phyloP scores from a whole-genome alignment of 2,329 filamentous ascomycete species.

The Fonsecaea nubica region DNA sequence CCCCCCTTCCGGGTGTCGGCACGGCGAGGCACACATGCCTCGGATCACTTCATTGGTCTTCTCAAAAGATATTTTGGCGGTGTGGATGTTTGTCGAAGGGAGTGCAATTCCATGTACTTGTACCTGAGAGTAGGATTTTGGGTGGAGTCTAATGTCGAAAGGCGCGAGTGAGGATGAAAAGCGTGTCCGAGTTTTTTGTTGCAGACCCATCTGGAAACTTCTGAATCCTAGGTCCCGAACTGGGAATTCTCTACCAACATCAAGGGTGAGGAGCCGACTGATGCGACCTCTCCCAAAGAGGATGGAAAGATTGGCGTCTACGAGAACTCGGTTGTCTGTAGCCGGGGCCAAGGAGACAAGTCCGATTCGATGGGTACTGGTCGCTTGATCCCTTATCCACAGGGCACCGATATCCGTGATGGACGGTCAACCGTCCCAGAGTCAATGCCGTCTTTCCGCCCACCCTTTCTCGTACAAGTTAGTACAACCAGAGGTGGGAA shows the following conservation, averaged over 20 bases:
- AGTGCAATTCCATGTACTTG: background rate
- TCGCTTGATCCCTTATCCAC: conserved; percentile 1
- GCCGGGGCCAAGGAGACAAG: background rate
- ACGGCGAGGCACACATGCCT: background rate
- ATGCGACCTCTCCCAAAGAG: background rate
- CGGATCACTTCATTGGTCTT: background rate
- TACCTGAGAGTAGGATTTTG: background rate
- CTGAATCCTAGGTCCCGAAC: too few species aligned
- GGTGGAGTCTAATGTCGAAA: background rate
- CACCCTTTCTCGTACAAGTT: background rate
- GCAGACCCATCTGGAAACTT: too few species aligned
- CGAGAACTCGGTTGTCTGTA: background rate
- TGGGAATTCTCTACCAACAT: background rate
- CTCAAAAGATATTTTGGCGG: background rate
- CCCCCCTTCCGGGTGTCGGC: background rate
- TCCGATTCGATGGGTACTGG: background rate
- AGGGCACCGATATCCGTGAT: background rate
- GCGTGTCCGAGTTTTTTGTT: too few species aligned
- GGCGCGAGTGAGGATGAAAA: too few species aligned
- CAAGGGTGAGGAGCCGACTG: background rate
- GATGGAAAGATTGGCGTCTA: background rate
- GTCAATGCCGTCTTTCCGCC: background rate
- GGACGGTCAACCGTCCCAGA: background rate
- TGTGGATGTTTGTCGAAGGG: background rate
- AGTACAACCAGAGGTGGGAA: background rate